A percentile compares a stretch with the other conserved stretches of the same genome.
Evolutionary conservation across 768 basidiomycete genomes (phyloP).

Genomic region (Ephemerocybe angulata): DNA sequence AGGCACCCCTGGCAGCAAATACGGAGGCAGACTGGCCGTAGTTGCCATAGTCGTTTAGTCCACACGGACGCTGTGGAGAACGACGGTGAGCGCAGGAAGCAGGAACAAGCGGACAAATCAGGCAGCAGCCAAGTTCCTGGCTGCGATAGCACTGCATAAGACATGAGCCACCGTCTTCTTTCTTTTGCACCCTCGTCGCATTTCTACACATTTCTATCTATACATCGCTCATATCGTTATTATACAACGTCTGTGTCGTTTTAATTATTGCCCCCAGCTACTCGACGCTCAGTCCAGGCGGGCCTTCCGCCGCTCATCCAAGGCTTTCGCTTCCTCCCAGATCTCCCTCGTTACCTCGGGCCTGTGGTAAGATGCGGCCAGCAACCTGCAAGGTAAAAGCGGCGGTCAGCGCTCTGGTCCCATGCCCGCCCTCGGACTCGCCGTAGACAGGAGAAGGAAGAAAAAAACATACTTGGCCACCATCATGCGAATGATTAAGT

Average conservation of each 20-base stretch:
- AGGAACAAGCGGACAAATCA: conserved; percentile 36
- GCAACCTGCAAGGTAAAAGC: conserved; percentile 40
- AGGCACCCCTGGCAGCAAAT: conserved; percentile 68
- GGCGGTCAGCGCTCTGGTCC: conserved; percentile 7
- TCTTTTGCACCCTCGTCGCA: conserved; percentile 9
- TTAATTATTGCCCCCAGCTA: neutral
- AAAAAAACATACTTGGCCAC: conserved; percentile 55
- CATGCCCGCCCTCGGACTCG: neutral
- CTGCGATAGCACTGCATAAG: conserved; percentile 12
- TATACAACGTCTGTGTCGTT: neutral
- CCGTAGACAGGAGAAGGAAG: neutral
- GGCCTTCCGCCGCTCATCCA: conserved; percentile 48
- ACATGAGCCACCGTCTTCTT: conserved; percentile 12
- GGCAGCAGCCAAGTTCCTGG: conserved; percentile 22
- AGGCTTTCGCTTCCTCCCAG: conserved; percentile 63
- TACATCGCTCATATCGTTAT: neutral
- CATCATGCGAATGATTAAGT: conserved; percentile 65
- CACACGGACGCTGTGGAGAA: conserved; percentile 24
- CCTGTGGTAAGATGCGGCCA: conserved; percentile 60
- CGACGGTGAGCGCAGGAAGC: conserved; percentile 25
- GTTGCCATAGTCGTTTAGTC: conserved; percentile 56
- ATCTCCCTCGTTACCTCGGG: conserved; percentile 49
- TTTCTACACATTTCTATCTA: conserved; percentile 8
- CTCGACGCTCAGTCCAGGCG: conserved; percentile 14
- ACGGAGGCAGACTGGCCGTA: conserved; percentile 67